Percentiles rank a stretch among this genome's conserved stretches.
Conservation (phyloP, 441 rosid genomes). For the Codiaeum variegatum region DNA sequence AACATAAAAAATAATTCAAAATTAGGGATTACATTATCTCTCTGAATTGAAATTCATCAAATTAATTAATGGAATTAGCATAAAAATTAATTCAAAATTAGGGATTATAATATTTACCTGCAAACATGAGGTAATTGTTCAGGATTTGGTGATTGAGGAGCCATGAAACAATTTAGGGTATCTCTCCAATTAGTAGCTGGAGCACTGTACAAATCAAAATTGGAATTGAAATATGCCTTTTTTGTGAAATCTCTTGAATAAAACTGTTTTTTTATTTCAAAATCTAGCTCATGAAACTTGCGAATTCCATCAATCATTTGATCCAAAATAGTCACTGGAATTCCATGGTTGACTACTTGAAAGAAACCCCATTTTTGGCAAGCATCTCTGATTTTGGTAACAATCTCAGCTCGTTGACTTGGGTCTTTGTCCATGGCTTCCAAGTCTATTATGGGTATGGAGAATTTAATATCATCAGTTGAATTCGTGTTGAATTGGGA, state of each 20-base stretch:
- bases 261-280: neutral
- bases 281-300: constrained; percentile 9
- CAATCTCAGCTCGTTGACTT: neutral
- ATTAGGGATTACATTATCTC: neutral
- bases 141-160: neutral
- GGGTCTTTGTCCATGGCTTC: constrained; percentile 7
- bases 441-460: constrained; percentile 29
- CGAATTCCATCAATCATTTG: constrained; percentile 17
- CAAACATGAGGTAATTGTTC: neutral
- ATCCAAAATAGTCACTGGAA: neutral
- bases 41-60: neutral
- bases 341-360: constrained; percentile 24
- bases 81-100: neutral
- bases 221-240: neutral
- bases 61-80: neutral
- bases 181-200: constrained; percentile 10
- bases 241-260: neutral
- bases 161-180: neutral
- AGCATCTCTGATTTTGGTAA: constrained; percentile 10
- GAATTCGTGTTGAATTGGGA: neutral
- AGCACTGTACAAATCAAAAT: constrained; percentile 5
- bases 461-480: neutral
- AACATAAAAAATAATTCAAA: neutral
- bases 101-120: neutral
- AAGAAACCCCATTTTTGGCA: constrained; percentile 21